These are phyloP conservation scores for Lasiodiplodia sp. DNA, from an alignment of 2,329 filamentous ascomycete genomes.

Conservation along the genomic window DNA sequence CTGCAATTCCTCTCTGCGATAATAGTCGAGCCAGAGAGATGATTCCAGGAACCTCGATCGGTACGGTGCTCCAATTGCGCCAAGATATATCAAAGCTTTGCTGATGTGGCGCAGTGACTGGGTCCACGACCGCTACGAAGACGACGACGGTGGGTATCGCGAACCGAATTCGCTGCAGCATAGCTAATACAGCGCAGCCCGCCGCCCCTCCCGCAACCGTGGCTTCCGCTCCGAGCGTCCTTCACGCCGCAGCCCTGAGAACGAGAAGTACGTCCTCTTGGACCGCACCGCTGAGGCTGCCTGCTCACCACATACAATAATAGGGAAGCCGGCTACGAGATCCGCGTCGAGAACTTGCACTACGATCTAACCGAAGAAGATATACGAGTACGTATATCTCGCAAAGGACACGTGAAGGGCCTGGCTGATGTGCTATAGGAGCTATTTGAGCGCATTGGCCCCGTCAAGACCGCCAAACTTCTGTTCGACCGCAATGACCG, in stretches of 20 bases:
- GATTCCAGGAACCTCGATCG: conserved; percentile 72
- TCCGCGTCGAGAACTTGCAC: conserved; percentile 89
- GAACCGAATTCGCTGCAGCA: conserved; percentile 34
- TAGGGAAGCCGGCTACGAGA: conserved; percentile 68
- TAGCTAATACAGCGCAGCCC: conserved; percentile 31
- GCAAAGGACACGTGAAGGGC: background rate
- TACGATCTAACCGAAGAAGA: conserved; percentile 90
- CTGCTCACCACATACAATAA: conserved; percentile 43
- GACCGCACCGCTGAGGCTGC: background rate
- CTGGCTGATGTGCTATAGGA: conserved; percentile 62
- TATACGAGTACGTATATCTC: conserved; percentile 67
- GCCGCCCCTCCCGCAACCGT: conserved; percentile 33
- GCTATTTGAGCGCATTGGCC: conserved; percentile 80
- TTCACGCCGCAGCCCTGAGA: conserved; percentile 34
- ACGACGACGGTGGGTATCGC: conserved; percentile 53
- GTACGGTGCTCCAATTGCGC: conserved; percentile 53
- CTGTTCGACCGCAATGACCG: conserved; percentile 88
- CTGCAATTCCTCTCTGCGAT: conserved; percentile 42
- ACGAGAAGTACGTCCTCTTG: conserved; percentile 9
- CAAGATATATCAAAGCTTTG: conserved; percentile 33
- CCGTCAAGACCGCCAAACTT: conserved; percentile 72
- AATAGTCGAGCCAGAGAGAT: conserved; percentile 53
- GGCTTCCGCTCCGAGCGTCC: conserved; percentile 37
- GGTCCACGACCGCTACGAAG: conserved; percentile 91
- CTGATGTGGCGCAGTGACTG: conserved; percentile 70